Percentiles rank a stretch among this genome's conserved stretches.
Conservation (phyloP, 768 basidiomycete genomes). For the Termitomyces sp. region DNA sequence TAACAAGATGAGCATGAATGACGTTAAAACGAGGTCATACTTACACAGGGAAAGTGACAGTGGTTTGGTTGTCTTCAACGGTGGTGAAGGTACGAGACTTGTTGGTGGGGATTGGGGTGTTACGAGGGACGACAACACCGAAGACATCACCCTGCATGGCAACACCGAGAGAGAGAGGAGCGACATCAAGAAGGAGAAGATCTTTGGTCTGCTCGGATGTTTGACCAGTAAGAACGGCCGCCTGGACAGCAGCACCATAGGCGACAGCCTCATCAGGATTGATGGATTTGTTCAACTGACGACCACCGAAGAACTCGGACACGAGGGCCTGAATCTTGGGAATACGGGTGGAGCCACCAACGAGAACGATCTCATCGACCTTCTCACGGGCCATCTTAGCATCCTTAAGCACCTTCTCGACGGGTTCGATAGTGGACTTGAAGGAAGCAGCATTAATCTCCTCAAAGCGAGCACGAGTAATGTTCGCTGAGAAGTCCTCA, state of each 20-base stretch:
- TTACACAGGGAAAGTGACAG: conserved; percentile 98
- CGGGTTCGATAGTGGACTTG: conserved; percentile 97
- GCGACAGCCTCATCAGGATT: conserved; percentile 99
- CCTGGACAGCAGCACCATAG: conserved; percentile 99
- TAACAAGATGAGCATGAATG: conserved; percentile 3
- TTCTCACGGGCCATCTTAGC: conserved; percentile 96
- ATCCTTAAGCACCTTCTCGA: conserved; percentile 99
- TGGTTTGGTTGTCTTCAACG: conserved; percentile 99
- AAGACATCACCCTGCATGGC: conserved; percentile 99
- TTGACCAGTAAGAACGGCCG: conserved; percentile 96
- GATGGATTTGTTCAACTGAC: conserved; percentile 99
- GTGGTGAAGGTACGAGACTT: conserved; percentile 99
- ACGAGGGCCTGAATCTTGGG: conserved; percentile 98
- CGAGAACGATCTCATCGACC: conserved; percentile 99
- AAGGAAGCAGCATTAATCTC: conserved; percentile 95
- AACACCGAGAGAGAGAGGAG: conserved; percentile 97
- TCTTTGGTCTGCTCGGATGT: conserved; percentile 99
- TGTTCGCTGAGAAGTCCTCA: conserved; percentile 97
- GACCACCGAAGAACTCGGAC: conserved; percentile 97
- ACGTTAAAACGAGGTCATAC: conserved; percentile 16
- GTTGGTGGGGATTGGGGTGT: conserved; percentile 99
- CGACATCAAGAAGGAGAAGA: conserved; percentile 96
- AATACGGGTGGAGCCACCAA: conserved; percentile 99
- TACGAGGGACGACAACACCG: conserved; percentile 98
- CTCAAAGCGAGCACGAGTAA: conserved; percentile 99